These are phyloP conservation scores for Peniophora sp. DNA, from an alignment of 1,284 basidiomycete genomes.

Conservation along the genomic window DNA sequence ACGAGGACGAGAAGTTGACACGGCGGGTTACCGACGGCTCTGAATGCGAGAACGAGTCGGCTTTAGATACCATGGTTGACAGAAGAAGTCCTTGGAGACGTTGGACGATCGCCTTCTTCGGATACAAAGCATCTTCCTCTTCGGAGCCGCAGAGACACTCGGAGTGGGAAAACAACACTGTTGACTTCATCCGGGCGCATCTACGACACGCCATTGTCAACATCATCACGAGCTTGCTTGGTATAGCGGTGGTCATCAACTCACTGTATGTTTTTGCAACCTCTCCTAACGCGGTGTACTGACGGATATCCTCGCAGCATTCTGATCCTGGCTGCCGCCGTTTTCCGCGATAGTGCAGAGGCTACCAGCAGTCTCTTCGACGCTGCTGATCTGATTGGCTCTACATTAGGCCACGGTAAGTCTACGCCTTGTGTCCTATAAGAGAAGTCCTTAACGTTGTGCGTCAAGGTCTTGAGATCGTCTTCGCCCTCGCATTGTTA, in stretches of 20 bases:
- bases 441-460: background rate
- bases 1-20: background rate
- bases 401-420: slow-evolving; percentile 61
- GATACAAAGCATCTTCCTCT: background rate
- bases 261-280: slow-evolving; percentile 25
- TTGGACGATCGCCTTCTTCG: too few species aligned
- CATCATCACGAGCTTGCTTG: slow-evolving; percentile 54
- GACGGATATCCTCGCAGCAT: slow-evolving; percentile 35
- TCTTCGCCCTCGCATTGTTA: slow-evolving; percentile 84
- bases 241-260: slow-evolving; percentile 84
- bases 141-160: slow-evolving; percentile 17
- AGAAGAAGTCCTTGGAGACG: too few species aligned
- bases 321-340: slow-evolving; percentile 59
- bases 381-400: slow-evolving; percentile 67
- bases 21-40: too few species aligned
- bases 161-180: slow-evolving; percentile 52
- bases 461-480: slow-evolving; percentile 58
- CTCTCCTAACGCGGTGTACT: background rate
- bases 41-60: too few species aligned
- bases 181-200: slow-evolving; percentile 65
- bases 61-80: too few species aligned
- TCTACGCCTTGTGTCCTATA: slow-evolving; percentile 7
- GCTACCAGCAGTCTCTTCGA: slow-evolving; percentile 74
- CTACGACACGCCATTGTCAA: slow-evolving; percentile 68
- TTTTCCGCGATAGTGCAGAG: slow-evolving; percentile 58